These are phyloP conservation scores for Russula griseocarnosa DNA, from an alignment of 768 basidiomycete genomes.

Conservation along the genomic window DNA sequence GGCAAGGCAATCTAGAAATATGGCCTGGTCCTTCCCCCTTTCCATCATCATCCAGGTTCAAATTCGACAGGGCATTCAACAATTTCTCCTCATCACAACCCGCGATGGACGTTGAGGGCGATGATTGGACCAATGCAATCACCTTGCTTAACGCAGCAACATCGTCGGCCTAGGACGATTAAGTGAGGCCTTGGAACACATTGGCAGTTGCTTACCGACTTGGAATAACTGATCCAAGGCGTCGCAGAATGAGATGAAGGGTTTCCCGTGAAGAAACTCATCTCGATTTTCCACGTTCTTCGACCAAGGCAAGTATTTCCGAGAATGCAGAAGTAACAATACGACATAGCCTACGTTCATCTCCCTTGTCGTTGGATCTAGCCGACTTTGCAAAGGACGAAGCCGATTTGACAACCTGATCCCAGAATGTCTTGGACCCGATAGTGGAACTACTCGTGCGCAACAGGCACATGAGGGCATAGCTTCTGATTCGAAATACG, in stretches of 20 bases:
- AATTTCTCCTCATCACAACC: conserved; percentile 16
- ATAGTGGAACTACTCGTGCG: conserved; percentile 45
- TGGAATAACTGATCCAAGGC: conserved; percentile 70
- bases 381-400: conserved; percentile 38
- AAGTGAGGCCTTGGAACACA: conserved; percentile 4
- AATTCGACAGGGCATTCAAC: conserved; percentile 15
- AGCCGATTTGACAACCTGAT: conserved; percentile 54
- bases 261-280: conserved; percentile 46
- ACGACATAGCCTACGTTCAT: conserved; percentile 20
- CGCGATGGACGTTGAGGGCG: conserved; percentile 9
- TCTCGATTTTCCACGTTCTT: conserved; percentile 38
- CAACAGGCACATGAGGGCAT: conserved; percentile 47
- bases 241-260: conserved; percentile 64
- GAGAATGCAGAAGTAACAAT: conserved; percentile 44
- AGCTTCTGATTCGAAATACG: conserved; percentile 40
- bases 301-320: conserved; percentile 42
- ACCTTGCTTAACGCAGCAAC: conserved; percentile 30
- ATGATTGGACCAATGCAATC: conserved; percentile 14
- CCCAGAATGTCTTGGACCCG: conserved; percentile 61
- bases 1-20: neutral
- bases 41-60: conserved; percentile 13
- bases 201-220: conserved; percentile 43
- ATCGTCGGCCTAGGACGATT: conserved; percentile 44
- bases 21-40: neutral
- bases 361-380: conserved; percentile 7